Evolutionary conservation across 805 yeast genomes (phyloP), one percentile per base, ranked within the genome.

Genomic region (Candida xiaguanensis): DNA sequence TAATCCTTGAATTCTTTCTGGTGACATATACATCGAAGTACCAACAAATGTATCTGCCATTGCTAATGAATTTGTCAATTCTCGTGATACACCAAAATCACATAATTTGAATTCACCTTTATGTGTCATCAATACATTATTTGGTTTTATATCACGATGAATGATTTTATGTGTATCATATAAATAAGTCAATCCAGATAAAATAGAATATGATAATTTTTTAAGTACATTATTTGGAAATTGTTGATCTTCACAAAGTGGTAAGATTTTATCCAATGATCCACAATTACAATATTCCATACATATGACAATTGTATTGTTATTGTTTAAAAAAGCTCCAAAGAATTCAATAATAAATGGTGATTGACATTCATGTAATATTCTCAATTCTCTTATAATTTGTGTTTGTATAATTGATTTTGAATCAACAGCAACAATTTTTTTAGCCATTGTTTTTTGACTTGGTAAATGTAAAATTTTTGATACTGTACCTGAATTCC

Each of bases 231-330:
- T 64, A 45, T 83, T 84, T 2, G 85, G 83, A 45, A 69, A 67
- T 30, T 55, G 61, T 18, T 45, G 48, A 9, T 54, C 45, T 7
- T 42, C 46, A 42, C 64, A 63, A 26, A 85, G 68, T 9, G 81
- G 78, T 45, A 82, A 65, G 17, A 91, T 82, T 45, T 85, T 80
- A 56, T 93, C 98, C 26, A 91, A 68, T 0, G 97, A 88, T 0
- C 96, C 91, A 60, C 96, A 86, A 60, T 91, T 95, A 78, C 91
- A 86, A 61, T 86, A 90, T 61, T 91, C 98, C 95, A 90, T 89
- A 57, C 95, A 84, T 44, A 93, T 85, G 11, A 88, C 82, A 13
- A 93, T 90, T 45, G 87, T 85, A 52, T 77, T 77, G 45, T 67
- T 63, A 37, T 55, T 62, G 40, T 76, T 76, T 37, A 88, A 74